These are phyloP conservation scores for Furcasterigmium furcatum DNA, from an alignment of 2,329 filamentous ascomycete genomes.

Conservation along the genomic window DNA sequence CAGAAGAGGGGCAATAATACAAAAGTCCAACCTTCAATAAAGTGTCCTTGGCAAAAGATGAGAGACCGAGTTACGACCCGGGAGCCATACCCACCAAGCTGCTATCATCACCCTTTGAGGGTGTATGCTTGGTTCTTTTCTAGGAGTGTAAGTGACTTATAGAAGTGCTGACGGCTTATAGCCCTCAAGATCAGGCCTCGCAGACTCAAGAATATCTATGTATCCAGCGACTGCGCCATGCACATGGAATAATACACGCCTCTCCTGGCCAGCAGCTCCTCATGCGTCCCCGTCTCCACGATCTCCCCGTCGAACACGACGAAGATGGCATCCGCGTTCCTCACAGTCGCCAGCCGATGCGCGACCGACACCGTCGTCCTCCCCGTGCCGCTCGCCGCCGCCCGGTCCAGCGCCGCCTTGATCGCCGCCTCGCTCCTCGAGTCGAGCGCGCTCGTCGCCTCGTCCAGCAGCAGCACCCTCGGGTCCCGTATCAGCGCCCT, in stretches of 20 bases:
- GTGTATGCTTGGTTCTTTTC: no score
- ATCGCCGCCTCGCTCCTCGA: conserved; percentile 63
- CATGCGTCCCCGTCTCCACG: conserved; percentile 20
- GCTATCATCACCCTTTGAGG: no score
- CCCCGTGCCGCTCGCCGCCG: conserved; percentile 23
- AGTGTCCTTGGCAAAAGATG: no score
- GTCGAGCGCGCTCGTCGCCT: conserved; percentile 64
- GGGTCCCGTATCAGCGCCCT: conserved; percentile 66
- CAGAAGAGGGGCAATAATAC: no score
- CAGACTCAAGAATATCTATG: not conserved
- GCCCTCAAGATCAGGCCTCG: not conserved
- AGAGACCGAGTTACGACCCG: no score
- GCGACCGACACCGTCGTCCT: conserved; percentile 60
- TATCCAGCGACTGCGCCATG: conserved; percentile 34
- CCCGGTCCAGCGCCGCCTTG: conserved; percentile 55
- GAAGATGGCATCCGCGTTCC: conserved; percentile 22
- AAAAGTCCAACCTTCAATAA: no score
- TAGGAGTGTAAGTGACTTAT: no score
- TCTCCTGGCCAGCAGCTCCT: not conserved
- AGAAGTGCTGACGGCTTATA: no score
- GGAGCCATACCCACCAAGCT: no score
- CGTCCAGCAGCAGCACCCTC: conserved; percentile 65
- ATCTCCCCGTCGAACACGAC: conserved; percentile 35
- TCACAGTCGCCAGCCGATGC: conserved; percentile 46
- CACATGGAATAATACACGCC: conserved; percentile 42